Evolutionary conservation across 1,139 yeast genomes (phyloP), one percentile per base, ranked within the genome.

Genomic region (Scheffersomyces titani): DNA sequence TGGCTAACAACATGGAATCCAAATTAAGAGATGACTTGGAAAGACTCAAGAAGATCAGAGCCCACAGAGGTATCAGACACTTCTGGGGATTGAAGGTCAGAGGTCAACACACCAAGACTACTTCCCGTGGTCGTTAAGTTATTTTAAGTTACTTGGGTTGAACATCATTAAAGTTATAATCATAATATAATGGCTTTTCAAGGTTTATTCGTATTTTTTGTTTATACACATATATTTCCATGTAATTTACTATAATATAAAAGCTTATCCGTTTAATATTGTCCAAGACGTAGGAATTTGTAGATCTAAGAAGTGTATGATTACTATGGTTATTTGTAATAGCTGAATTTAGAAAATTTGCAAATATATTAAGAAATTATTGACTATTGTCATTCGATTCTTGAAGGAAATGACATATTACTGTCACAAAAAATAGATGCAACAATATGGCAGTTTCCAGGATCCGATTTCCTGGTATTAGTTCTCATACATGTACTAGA

Each of bases 61-160:
- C 98, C 77, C 99, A 94, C 96, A 90, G 98, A 86, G 99, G 99
- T 93, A 90, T 94, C 82, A 92, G 99, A 89, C 99, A 94, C 89
- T 93, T 89, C 96, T 96, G 98, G 98, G 98, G 98, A 77, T 84
- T 90, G 77, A 85, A 86, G 80, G 89, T 85, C 78, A 92, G 98
- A 89, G 98, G 98, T 87, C 98, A 93, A 89, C 99, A 94, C 87
- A 94, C 99, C 89, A 94, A 94, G 90, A 93, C 98, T 81, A 94
- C 99, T 75, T 96, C 98, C 81, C 92, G 99, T 87, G 92, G 94
- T 76, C 82, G 80, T 76, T 80, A 79, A 78, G 62, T 67, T 55
- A 51, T 51, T 57, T 64, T 58, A 57, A 56, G 60, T 58, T 63
- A 57, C 62, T 59, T 56, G 63, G 63, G 57, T 59, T 55, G 54